A percentile compares a stretch with the other conserved stretches of the same genome.
Conservation (phyloP, 495 filamentous ascomycete genomes). For the Trichoderma erinaceum region DNA sequence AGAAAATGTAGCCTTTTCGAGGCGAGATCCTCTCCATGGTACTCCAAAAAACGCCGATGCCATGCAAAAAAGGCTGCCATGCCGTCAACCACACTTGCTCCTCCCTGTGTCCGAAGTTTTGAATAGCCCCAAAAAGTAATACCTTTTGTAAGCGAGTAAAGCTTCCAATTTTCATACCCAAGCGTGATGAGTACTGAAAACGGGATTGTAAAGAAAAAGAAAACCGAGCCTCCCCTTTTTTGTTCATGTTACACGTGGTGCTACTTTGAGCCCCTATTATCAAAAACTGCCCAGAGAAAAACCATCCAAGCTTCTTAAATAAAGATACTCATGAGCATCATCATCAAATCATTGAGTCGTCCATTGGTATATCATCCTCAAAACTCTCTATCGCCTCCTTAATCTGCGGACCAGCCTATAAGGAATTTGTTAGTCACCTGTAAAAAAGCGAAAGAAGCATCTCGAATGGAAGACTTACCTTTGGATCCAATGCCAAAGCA, state of each 20-base stretch:
- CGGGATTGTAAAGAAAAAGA: slow-evolving; percentile 1
- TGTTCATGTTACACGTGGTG: background rate
- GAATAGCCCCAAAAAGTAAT: background rate
- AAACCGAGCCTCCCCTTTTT: slow-evolving; percentile 16
- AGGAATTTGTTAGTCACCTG: slow-evolving; percentile 21
- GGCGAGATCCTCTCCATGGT: background rate
- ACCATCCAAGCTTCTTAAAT: slow-evolving; percentile 15
- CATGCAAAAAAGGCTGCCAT: slow-evolving; percentile 23
- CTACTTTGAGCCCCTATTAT: slow-evolving; percentile 4
- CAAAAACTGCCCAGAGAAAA: slow-evolving; percentile 16
- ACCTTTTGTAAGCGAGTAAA: background rate
- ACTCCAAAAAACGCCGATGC: slow-evolving; percentile 27
- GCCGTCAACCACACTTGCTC: background rate
- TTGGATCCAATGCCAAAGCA: slow-evolving; percentile 91
- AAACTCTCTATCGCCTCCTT: slow-evolving; percentile 88
- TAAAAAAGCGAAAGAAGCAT: background rate
- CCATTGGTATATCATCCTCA: slow-evolving; percentile 77
- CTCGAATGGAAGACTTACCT: slow-evolving; percentile 51
- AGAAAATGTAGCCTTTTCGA: background rate
- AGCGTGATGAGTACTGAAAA: slow-evolving; percentile 13
- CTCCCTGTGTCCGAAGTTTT: background rate
- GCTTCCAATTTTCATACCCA: background rate
- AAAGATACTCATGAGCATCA: slow-evolving; percentile 22
- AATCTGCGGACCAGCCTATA: slow-evolving; percentile 78
- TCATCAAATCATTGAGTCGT: slow-evolving; percentile 54